These are phyloP conservation scores for Leishmania major DNA, from an alignment of 208 protist genomes.

Conservation along the genomic window DNA sequence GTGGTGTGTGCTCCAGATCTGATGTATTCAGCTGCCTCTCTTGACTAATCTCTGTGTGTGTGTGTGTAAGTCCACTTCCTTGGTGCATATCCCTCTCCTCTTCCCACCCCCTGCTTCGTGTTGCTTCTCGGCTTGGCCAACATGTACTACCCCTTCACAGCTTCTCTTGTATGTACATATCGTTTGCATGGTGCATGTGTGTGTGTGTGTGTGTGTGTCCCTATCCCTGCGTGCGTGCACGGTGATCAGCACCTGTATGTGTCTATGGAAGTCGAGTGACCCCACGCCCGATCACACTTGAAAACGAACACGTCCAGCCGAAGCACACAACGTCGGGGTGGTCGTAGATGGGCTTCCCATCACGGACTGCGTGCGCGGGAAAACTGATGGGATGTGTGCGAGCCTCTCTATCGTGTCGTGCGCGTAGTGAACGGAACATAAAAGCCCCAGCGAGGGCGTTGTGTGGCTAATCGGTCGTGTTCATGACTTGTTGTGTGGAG, in stretches of 20 bases:
- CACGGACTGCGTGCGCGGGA: neutral
- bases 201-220: no score
- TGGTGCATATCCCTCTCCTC: neutral
- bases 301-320: neutral
- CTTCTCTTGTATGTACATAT: no score
- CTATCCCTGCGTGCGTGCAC: no score
- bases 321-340: no score
- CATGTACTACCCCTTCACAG: no score
- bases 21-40: slow-evolving; percentile 1
- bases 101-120: neutral
- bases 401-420: neutral
- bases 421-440: neutral
- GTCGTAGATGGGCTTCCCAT: neutral
- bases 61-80: neutral
- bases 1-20: neutral
- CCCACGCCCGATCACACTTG: neutral
- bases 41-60: no score
- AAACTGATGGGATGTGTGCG: no score
- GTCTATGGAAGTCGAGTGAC: neutral
- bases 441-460: neutral
- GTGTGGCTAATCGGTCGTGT: neutral
- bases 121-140: neutral
- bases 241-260: neutral
- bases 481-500: neutral
- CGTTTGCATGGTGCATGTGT: no score